A percentile compares a stretch with the other conserved stretches of the same genome.
Conservation (phyloP, 2,329 filamentous ascomycete genomes). For the Exophiala mesophila region DNA sequence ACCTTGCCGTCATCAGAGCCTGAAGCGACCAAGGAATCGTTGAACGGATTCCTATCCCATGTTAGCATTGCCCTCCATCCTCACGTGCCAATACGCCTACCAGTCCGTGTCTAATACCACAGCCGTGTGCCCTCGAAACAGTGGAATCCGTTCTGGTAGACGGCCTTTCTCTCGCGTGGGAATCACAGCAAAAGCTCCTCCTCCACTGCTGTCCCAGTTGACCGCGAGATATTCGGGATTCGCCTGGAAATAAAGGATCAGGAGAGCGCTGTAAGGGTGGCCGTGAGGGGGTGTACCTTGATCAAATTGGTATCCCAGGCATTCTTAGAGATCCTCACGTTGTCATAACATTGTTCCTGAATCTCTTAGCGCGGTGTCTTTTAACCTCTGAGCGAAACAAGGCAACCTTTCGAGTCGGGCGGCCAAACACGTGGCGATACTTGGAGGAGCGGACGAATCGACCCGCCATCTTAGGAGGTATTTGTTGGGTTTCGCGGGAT, state of each 20-base stretch:
- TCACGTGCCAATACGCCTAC: conserved; percentile 46
- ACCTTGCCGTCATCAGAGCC: conserved; percentile 93
- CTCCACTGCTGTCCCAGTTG: conserved; percentile 96
- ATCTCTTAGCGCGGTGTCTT: conserved; percentile 17
- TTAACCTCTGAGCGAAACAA: conserved; percentile 1
- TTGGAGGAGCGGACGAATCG: conserved; percentile 70
- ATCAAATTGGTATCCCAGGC: conserved; percentile 98
- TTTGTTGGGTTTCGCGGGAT: neutral
- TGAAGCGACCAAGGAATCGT: conserved; percentile 87
- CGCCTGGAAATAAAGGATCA: no score
- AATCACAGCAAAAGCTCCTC: conserved; percentile 94
- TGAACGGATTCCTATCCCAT: conserved; percentile 76
- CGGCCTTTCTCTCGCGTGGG: conserved; percentile 85
- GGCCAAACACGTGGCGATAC: conserved; percentile 93
- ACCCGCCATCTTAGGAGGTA: conserved; percentile 53
- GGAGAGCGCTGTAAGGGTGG: no score
- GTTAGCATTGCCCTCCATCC: conserved; percentile 7
- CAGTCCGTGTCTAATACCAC: conserved; percentile 97
- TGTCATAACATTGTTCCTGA: conserved; percentile 94
- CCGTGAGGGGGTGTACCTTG: conserved; percentile 66
- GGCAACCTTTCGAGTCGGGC: conserved; percentile 73
- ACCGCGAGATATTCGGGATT: conserved; percentile 95
- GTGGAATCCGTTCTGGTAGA: conserved; percentile 83
- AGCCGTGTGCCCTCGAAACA: conserved; percentile 94
- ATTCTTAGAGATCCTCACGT: conserved; percentile 94